Conservation (phyloP, 352 stramenopile genomes). For the Phytophthora tentaculata region DNA sequence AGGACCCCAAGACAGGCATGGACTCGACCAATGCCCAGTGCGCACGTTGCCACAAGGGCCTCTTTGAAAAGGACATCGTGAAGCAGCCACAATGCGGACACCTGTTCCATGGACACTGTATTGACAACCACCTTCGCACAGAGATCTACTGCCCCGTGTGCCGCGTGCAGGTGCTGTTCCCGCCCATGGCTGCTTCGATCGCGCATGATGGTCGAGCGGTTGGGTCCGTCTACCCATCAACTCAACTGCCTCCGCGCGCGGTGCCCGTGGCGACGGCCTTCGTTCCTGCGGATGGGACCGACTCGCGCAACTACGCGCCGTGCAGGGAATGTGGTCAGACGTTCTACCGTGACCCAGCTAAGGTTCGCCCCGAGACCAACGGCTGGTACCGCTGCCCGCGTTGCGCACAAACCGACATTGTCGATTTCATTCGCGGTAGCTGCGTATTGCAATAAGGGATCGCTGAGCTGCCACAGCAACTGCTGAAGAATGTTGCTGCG, state of each 20-base stretch:
- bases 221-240: slow-evolving; percentile 27
- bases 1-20: slow-evolving; percentile 20
- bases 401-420: slow-evolving; percentile 59
- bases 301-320: slow-evolving; percentile 45
- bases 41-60: slow-evolving; percentile 40
- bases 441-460: slow-evolving; percentile 56
- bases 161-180: slow-evolving; percentile 67
- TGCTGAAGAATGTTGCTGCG: background rate
- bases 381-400: slow-evolving; percentile 72
- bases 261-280: slow-evolving; percentile 39
- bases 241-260: slow-evolving; percentile 19
- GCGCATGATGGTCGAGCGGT: slow-evolving; percentile 20
- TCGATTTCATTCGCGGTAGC: slow-evolving; percentile 58
- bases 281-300: slow-evolving; percentile 43
- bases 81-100: slow-evolving; percentile 70
- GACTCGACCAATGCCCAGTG: slow-evolving; percentile 43
- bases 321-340: slow-evolving; percentile 69
- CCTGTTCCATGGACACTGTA: slow-evolving; percentile 66
- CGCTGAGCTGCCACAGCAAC: background rate
- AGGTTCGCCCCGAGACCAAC: slow-evolving; percentile 65
- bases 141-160: slow-evolving; percentile 64
- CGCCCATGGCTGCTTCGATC: slow-evolving; percentile 28
- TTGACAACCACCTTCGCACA: slow-evolving; percentile 56
- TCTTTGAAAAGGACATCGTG: slow-evolving; percentile 43
- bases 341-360: slow-evolving; percentile 65